Evolutionary conservation across 352 stramenopile species (phyloP), one percentile per base, ranked within the genome.

Genomic region (Pythium volutum): DNA sequence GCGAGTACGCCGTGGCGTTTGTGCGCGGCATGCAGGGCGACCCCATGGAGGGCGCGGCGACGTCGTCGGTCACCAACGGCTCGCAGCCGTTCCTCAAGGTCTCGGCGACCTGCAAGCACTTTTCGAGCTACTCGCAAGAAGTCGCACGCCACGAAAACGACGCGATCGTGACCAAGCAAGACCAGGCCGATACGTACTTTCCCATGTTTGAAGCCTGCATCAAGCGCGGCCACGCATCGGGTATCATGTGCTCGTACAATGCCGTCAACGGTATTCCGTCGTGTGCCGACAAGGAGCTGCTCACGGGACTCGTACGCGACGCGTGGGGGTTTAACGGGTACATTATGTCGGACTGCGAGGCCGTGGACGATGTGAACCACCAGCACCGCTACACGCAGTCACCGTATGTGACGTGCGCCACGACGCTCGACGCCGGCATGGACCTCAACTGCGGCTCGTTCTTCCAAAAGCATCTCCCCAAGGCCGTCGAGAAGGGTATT

Each of bases 181-280:
- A 98, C 70, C 79, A 96, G 55, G 61, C 76, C 15, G 87, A 97
- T 50, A 98, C 92, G 22, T 98, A 97, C 75, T 84, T 97, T 11
- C 81, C 79, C 12, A 75, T 76, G 11, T 95, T 97, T 50, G 76
- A 93, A 42, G 72, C 79, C 53, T 97, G 89, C 66, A 75, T 98
- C 15, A 82, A 64, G 62, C 77, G 86, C 23, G 91, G 75, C 18
- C 67, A 79, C 46, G 89, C 85, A 31, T 95, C 73, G 48, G 79
- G 81, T 11, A 66, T 98, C 42, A 98, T 98, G 95, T 98, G 94
- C 71, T 95, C 81, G 51, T 98, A 98, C 74, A 98, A 98, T 59
- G 81, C 87, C 14, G 77, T 98, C 27, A 98, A 98, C 67, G 91
- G 92, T 6, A 72, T 96, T 20, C 95, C 95, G 1, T 73, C 86